Base-by-base conservation (phyloP, 305 asterid genomes). In the Andrographis paniculata region DNA sequence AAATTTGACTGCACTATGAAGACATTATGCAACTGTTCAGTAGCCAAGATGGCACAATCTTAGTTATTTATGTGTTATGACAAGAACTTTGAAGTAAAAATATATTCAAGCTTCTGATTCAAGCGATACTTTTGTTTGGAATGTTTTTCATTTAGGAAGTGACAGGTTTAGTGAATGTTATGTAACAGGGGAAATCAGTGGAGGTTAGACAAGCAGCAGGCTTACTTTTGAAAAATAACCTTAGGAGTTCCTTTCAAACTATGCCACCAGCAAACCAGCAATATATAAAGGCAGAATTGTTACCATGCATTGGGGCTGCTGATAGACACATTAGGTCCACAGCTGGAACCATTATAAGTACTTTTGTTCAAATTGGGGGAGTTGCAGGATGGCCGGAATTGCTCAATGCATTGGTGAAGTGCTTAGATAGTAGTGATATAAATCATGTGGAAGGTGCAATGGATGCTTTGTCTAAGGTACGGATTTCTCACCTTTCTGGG, bases 381-480 rank as follows among this genome's bases (percentile, higher is more conserved):
- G 69, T 87, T 59, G 71, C 56, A 23, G 93, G 74, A 40, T 92
- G 99, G 99, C 95, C 93, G 16, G 99, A 92, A 74, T 75, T 87
- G 75, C 76, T 92, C 28, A 69, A 72, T 59, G 79, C 91, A 14
- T 87, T 92, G 50, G 84, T 79, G 22, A 84, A 85, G 72, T 87
- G 87, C 69, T 75, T 92, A 61, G 99, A 87, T 58, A 87, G 97
- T 70, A 84, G 82, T 71, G 95, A 82, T 49, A 52, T 55, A 52
- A 79, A 81, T 73, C 97, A 74, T 68, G 72, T 87, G 89, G 99
- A 92, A 74, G 99, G 99, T 68, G 94, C 99, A 48, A 84, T 92
- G 97, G 99, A 92, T 76, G 97, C 99, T 14, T 73, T 92, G 66
- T 87, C 99, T 18, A 92, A 92, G 99, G 99, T 92, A 65, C 42